A percentile compares a stretch with the other conserved stretches of the same genome.
Evolutionary conservation across 2,329 filamentous ascomycete species (phyloP).

Genomic region (Ophiocordyceps camponoti-floridani): DNA sequence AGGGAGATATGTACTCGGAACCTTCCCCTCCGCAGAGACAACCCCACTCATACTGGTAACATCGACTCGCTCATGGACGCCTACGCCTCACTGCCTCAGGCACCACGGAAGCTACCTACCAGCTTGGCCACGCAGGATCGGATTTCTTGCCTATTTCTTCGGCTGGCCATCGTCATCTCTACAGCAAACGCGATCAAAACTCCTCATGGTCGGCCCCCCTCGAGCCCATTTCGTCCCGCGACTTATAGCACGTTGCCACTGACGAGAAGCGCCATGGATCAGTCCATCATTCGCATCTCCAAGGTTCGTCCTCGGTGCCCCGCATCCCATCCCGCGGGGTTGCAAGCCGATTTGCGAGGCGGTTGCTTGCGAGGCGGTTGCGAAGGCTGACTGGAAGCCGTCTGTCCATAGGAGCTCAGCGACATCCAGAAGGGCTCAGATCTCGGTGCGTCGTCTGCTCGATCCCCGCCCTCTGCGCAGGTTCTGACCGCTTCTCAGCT

Average conservation of each 20-base stretch:
- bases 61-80: too few relatives aligned
- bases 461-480: neutral
- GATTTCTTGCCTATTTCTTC: neutral
- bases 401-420: conserved; percentile 49
- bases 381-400: conserved; percentile 2
- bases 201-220: conserved; percentile 3
- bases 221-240: neutral
- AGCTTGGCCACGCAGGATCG: neutral
- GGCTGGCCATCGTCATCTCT: neutral
- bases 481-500: conserved; percentile 27
- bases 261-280: conserved; percentile 31
- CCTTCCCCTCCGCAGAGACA: too few relatives aligned
- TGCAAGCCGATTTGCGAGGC: conserved; percentile 7
- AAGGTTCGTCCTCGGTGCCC: conserved; percentile 35
- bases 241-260: conserved; percentile 1
- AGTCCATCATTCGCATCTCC: conserved; percentile 75
- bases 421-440: conserved; percentile 73
- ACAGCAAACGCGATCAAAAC: neutral
- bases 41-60: too few relatives aligned
- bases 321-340: conserved; percentile 4
- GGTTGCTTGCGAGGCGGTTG: too few relatives aligned
- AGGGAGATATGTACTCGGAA: too few relatives aligned
- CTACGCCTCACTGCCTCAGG: too few relatives aligned
- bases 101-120: too few relatives aligned
- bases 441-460: conserved; percentile 44